Conservation (phyloP, 2,329 filamentous ascomycete genomes). For the Setomelanomma holmii region DNA sequence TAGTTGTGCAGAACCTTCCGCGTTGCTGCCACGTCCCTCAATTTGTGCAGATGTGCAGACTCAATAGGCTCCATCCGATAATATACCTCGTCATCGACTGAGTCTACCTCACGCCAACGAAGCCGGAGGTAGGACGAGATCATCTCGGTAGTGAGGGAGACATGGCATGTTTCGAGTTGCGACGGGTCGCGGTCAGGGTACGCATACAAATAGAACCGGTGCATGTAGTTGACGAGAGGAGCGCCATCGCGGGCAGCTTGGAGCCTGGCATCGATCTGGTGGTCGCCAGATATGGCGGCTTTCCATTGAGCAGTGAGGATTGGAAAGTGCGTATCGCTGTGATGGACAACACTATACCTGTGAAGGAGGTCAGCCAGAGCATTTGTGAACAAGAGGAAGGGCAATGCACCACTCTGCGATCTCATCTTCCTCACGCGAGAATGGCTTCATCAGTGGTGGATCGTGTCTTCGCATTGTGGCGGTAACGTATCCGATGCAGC, state of each 20-base stretch:
- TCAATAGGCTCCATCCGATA: conserved; percentile 19
- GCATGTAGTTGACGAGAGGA: conserved; percentile 23
- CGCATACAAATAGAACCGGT: conserved; percentile 20
- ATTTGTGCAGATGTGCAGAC: conserved; percentile 13
- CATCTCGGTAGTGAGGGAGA: conserved; percentile 13
- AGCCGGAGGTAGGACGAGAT: conserved; percentile 17
- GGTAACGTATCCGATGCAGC: conserved; percentile 21
- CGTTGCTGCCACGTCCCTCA: conserved; percentile 11
- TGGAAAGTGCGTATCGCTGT: conserved; percentile 16
- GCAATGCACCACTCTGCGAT: conserved; percentile 18
- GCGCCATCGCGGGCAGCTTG: conserved; percentile 22
- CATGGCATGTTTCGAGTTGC: conserved; percentile 20
- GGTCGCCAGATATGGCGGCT: conserved; percentile 17
- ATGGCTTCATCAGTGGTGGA: conserved; percentile 10
- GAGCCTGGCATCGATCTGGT: conserved; percentile 13
- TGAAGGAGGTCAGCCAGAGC: no score
- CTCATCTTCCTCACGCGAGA: conserved; percentile 16
- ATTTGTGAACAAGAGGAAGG: conserved; percentile 10
- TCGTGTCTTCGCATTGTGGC: conserved; percentile 15
- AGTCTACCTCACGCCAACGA: conserved; percentile 17
- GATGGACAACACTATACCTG: neutral
- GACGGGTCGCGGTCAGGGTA: conserved; percentile 16
- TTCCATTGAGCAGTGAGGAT: conserved; percentile 24
- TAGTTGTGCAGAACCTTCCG: no score
- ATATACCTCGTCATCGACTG: conserved; percentile 15